These are phyloP conservation scores for Curvularia sp. DNA, from an alignment of 2,329 filamentous ascomycete genomes.

Conservation along the genomic window DNA sequence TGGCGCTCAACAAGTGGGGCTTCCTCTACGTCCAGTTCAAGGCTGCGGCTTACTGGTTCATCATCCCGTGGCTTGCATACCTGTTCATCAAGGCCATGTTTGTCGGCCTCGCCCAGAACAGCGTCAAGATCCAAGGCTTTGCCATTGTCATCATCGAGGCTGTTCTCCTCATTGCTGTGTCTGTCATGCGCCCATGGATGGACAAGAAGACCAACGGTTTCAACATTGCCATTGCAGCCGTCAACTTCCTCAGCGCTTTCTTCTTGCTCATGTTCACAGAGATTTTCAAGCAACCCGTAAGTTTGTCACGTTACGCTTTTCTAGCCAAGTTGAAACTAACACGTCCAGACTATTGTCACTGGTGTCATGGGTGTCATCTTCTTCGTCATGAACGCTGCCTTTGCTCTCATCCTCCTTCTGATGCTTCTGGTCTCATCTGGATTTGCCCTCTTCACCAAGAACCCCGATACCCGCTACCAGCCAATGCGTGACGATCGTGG, in stretches of 20 bases:
- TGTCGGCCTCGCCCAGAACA: constrained; percentile 78
- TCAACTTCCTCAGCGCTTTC: constrained; percentile 91
- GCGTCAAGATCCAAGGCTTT: constrained; percentile 76
- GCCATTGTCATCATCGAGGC: constrained; percentile 85
- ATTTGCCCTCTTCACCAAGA: constrained; percentile 87
- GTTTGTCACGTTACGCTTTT: constrained; percentile 37
- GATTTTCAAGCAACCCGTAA: constrained; percentile 81
- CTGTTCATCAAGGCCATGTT: constrained; percentile 89
- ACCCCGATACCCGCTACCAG: constrained; percentile 93
- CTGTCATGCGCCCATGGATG: constrained; percentile 92
- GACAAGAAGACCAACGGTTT: constrained; percentile 98
- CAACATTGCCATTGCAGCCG: constrained; percentile 87
- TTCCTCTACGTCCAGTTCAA: constrained; percentile 98
- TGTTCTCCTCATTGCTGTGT: constrained; percentile 75
- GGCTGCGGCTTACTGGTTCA: constrained; percentile 94
- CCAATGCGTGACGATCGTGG: constrained; percentile 96
- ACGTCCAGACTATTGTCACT: constrained; percentile 71
- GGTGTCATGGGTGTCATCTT: constrained; percentile 89
- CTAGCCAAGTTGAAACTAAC: constrained; percentile 22
- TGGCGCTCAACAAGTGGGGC: constrained; percentile 95
- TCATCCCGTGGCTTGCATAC: constrained; percentile 79
- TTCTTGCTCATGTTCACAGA: constrained; percentile 89
- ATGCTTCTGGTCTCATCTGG: constrained; percentile 79
- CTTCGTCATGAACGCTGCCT: constrained; percentile 85
- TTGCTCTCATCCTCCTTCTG: constrained; percentile 81